These are phyloP conservation scores for Artemisia annua DNA, from an alignment of 129 eudicot genomes.

Conservation along the genomic window DNA sequence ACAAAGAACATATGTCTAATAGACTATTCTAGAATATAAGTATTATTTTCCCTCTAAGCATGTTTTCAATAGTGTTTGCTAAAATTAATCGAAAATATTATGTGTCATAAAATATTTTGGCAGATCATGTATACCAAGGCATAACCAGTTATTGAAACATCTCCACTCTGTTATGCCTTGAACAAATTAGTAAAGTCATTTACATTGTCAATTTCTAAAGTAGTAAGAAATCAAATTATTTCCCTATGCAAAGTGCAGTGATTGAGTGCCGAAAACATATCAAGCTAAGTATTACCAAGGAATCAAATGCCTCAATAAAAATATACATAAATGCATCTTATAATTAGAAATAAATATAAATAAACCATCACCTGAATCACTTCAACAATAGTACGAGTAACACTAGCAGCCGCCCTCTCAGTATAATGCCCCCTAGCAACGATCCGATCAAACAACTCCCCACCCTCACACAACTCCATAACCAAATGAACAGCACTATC, in stretches of 20 bases:
- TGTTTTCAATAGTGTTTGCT: too few species aligned
- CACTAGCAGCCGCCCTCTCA: conserved; percentile 83
- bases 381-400: conserved; percentile 73
- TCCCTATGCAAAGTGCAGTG: not conserved
- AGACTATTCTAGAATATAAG: too few species aligned
- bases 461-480: conserved; percentile 93
- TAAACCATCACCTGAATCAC: conserved; percentile 68
- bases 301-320: not conserved
- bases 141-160: too few species aligned
- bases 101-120: too few species aligned
- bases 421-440: conserved; percentile 93
- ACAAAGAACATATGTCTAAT: too few species aligned
- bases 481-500: conserved; percentile 79
- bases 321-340: not conserved
- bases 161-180: too few species aligned
- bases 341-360: not conserved
- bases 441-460: conserved; percentile 84
- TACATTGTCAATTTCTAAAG: not conserved
- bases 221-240: not conserved
- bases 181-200: not conserved
- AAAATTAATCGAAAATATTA: too few species aligned
- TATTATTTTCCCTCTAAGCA: too few species aligned
- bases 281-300: not conserved
- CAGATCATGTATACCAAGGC: too few species aligned
- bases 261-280: not conserved